These are phyloP conservation scores for Erysimum cheiri DNA, from an alignment of 441 rosid genomes.

Conservation along the genomic window DNA sequence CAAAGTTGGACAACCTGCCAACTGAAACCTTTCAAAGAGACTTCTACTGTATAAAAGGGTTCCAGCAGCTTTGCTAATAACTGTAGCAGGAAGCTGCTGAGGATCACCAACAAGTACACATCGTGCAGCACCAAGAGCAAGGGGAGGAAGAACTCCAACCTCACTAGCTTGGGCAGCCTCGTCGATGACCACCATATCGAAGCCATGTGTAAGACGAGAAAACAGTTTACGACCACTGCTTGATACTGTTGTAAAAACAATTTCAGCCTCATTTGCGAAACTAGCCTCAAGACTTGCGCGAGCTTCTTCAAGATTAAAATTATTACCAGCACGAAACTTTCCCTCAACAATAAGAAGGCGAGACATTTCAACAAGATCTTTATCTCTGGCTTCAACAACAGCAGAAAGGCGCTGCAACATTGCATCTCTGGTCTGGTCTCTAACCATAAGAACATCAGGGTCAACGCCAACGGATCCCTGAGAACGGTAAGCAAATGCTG, in stretches of 20 bases:
- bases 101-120: conserved; percentile 99
- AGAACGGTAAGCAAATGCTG: conserved; percentile 77
- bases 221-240: conserved; percentile 98
- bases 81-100: conserved; percentile 99
- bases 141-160: conserved; percentile 96
- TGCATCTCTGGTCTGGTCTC: conserved; percentile 89
- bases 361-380: conserved; percentile 95
- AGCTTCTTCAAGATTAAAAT: conserved; percentile 95
- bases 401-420: conserved; percentile 93
- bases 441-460: conserved; percentile 82
- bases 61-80: conserved; percentile 98
- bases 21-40: conserved; percentile 98
- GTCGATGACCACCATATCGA: conserved; percentile 99
- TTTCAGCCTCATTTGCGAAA: conserved; percentile 99
- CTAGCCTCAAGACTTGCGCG: conserved; percentile 98
- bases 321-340: conserved; percentile 75
- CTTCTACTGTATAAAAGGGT: conserved; percentile 94
- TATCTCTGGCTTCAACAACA: conserved; percentile 93
- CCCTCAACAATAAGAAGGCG: conserved; percentile 90
- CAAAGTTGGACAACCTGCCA: conserved; percentile 97
- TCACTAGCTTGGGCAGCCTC: conserved; percentile 99
- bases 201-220: conserved; percentile 99
- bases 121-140: conserved; percentile 96
- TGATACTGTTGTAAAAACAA: conserved; percentile 98
- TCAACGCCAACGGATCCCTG: conserved; percentile 99